Evolutionary conservation across 148 eudicot species (phyloP).

Genomic region (Pouteria glomerata): DNA sequence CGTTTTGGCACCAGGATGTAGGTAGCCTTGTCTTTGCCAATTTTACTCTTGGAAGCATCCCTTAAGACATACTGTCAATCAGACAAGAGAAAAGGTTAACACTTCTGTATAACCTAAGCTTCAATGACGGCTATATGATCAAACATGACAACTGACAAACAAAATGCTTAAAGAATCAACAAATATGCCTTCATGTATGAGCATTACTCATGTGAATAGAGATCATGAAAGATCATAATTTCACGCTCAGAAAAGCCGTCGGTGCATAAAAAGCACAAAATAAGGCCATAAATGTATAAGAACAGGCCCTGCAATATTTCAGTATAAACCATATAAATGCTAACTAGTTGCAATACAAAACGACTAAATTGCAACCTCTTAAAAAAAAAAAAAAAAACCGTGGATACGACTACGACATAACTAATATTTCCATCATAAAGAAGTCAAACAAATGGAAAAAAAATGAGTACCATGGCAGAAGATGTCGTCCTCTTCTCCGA

Average conservation of each 20-base stretch:
- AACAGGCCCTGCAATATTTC: neutral
- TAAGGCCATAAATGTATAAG: constrained; percentile 1
- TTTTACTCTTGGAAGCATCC: constrained; percentile 48
- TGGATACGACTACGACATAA: neutral
- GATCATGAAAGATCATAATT: neutral
- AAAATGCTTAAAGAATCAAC: neutral
- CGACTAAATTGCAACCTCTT: neutral
- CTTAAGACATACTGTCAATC: constrained; percentile 60
- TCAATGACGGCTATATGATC: neutral
- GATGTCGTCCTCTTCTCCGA: constrained; percentile 54
- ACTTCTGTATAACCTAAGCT: neutral
- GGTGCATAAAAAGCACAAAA: neutral
- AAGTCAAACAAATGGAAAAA: neutral
- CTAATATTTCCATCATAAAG: constrained; percentile 5
- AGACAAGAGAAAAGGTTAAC: neutral
- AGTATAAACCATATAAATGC: neutral
- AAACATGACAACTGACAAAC: neutral
- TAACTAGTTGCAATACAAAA: neutral
- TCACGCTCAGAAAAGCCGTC: neutral
- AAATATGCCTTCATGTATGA: neutral
- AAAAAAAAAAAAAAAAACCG: neutral
- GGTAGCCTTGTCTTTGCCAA: constrained; percentile 63
- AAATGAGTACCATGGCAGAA: constrained; percentile 47
- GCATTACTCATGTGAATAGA: neutral
- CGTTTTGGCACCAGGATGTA: constrained; percentile 41